These are phyloP conservation scores for Lactifluus subvellereus DNA, from an alignment of 768 basidiomycete genomes.

Conservation along the genomic window DNA sequence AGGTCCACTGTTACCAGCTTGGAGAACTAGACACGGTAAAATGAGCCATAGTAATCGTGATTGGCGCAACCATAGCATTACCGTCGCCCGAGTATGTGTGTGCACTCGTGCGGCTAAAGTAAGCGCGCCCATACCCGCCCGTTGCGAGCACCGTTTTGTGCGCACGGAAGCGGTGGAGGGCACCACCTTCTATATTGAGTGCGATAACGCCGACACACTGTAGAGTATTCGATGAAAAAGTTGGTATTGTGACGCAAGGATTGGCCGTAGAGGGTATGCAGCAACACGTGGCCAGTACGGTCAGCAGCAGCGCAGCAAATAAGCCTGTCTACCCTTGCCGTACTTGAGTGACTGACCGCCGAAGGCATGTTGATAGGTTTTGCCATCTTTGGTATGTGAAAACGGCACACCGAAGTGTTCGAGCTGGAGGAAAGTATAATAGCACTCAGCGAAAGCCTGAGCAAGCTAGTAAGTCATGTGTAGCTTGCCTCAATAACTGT, in stretches of 20 bases:
- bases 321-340: conserved; percentile 98
- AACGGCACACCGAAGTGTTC: conserved; percentile 99
- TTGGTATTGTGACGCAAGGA: conserved; percentile 98
- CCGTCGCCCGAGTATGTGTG: conserved; percentile 99
- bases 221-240: conserved; percentile 99
- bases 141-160: conserved; percentile 99
- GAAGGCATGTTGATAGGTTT: conserved; percentile 99
- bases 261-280: conserved; percentile 99
- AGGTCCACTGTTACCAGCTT: no score
- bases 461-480: not conserved
- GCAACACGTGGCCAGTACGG: conserved; percentile 95
- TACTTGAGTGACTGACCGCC: conserved; percentile 96
- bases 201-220: conserved; percentile 99
- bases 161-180: conserved; percentile 94
- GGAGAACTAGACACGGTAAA: no score
- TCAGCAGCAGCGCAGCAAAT: conserved; percentile 97
- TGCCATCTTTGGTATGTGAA: conserved; percentile 96
- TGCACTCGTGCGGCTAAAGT: conserved; percentile 98
- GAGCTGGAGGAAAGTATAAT: conserved; percentile 47
- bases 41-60: no score
- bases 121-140: conserved; percentile 95
- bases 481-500: conserved; percentile 79
- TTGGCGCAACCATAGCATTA: conserved; percentile 88
- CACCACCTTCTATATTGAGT: conserved; percentile 99
- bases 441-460: not conserved